These are phyloP conservation scores for Aspergillus sp. DNA, from an alignment of 2,329 filamentous ascomycete species.

Conservation along the genomic window DNA sequence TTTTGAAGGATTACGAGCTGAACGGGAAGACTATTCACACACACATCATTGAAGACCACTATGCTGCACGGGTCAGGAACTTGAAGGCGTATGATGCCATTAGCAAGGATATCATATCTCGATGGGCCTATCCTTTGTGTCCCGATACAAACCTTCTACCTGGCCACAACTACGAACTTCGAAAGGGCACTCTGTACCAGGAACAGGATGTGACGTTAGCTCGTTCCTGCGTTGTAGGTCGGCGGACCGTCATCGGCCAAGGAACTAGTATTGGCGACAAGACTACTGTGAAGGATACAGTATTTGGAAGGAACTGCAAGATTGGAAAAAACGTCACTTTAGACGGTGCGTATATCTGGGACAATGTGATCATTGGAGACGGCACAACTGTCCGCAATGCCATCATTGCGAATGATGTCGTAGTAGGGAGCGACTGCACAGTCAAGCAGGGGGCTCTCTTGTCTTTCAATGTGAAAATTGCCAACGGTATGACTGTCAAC, in stretches of 20 bases:
- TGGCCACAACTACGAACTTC: slow-evolving; percentile 72
- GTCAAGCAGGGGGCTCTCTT: slow-evolving; percentile 74
- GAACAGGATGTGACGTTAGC: slow-evolving; percentile 76
- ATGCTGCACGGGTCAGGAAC: slow-evolving; percentile 82
- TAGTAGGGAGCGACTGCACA: slow-evolving; percentile 68
- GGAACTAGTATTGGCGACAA: slow-evolving; percentile 73
- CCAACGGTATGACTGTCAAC: slow-evolving; percentile 55
- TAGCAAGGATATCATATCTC: slow-evolving; percentile 77
- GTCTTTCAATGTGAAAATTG: slow-evolving; percentile 73
- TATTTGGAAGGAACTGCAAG: slow-evolving; percentile 80
- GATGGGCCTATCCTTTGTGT: slow-evolving; percentile 86
- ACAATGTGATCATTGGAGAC: slow-evolving; percentile 75
- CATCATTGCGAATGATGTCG: slow-evolving; percentile 71
- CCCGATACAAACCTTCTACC: slow-evolving; percentile 84
- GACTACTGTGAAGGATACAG: slow-evolving; percentile 69
- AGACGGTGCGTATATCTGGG: slow-evolving; percentile 83
- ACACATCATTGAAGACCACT: slow-evolving; percentile 78
- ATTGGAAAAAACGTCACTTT: slow-evolving; percentile 84
- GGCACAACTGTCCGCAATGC: slow-evolving; percentile 68
- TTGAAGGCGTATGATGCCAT: slow-evolving; percentile 88
- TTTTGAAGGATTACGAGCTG: slow-evolving; percentile 93
- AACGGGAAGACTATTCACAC: slow-evolving; percentile 97
- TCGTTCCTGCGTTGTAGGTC: slow-evolving; percentile 67
- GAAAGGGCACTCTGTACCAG: slow-evolving; percentile 70
- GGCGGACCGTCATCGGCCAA: slow-evolving; percentile 72